phyloP scores from a whole-genome alignment of 495 filamentous ascomycete genomes.

The Neurospora sp. region DNA sequence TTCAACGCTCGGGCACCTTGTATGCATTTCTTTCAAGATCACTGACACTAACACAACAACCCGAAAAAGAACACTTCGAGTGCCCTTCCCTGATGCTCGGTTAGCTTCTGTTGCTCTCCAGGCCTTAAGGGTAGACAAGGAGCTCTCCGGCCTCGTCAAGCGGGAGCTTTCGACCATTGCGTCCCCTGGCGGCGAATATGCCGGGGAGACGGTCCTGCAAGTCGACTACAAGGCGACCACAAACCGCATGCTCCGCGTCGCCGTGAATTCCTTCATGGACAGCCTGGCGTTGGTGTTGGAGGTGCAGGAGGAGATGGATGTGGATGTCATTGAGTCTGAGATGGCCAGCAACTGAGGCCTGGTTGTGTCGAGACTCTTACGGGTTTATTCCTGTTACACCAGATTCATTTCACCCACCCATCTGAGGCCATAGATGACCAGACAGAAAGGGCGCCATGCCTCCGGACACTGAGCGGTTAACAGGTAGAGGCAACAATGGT shows the following conservation, averaged over 20 bases:
- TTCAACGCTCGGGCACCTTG: too few species aligned
- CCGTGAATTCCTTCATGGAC: slow-evolving; percentile 97
- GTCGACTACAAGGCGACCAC: slow-evolving; percentile 82
- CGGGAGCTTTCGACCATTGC: slow-evolving; percentile 54
- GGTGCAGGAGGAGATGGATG: slow-evolving; percentile 81
- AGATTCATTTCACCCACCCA: background rate
- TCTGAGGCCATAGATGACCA: background rate
- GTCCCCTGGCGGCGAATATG: slow-evolving; percentile 16
- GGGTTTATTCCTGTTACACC: background rate
- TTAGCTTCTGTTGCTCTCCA: slow-evolving; percentile 69
- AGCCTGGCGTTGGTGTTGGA: slow-evolving; percentile 72
- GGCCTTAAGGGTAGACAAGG: slow-evolving; percentile 74
- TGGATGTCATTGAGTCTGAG: slow-evolving; percentile 54
- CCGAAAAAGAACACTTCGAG: slow-evolving; percentile 53
- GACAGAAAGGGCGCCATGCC: background rate
- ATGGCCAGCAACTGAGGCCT: background rate
- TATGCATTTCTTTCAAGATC: background rate
- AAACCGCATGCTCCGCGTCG: slow-evolving; percentile 91
- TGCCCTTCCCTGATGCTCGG: slow-evolving; percentile 75
- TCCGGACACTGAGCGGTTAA: background rate
- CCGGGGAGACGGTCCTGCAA: slow-evolving; percentile 49
- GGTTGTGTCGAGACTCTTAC: background rate
- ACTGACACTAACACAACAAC: slow-evolving; percentile 7
- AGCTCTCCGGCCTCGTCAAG: slow-evolving; percentile 73
- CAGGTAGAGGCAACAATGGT: background rate